Percentiles rank a stretch among this genome's conserved stretches.
These are phyloP conservation scores for Pseudocercospora pini-densiflorae DNA, from an alignment of 2,329 filamentous ascomycete genomes.

Conservation along the genomic window DNA sequence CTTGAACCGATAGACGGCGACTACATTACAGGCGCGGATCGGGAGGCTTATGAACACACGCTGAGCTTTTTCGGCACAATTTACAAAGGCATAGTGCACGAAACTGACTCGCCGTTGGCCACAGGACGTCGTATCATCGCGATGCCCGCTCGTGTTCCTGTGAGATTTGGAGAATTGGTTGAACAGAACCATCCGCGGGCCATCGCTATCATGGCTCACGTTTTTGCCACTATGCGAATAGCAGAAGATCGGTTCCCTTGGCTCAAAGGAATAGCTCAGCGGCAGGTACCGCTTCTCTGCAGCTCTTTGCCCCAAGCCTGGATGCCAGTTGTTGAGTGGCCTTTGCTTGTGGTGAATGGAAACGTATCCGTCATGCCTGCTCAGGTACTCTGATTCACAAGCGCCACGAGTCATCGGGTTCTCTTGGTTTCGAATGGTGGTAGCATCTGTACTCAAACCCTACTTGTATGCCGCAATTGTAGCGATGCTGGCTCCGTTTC, in stretches of 20 bases:
- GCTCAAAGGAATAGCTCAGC: conserved; percentile 32
- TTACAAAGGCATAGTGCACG: conserved; percentile 29
- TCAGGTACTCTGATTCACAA: background rate
- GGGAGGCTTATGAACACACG: conserved; percentile 26
- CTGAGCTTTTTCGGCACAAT: conserved; percentile 33
- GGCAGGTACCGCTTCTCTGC: conserved; percentile 29
- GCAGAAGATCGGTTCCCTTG: conserved; percentile 27
- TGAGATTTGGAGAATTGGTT: conserved; percentile 27
- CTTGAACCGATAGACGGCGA: conserved; percentile 24
- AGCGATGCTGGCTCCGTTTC: too few species aligned
- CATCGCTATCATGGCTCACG: conserved; percentile 30
- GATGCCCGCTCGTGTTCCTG: conserved; percentile 26
- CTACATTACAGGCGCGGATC: conserved; percentile 24
- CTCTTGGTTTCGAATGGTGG: too few species aligned
- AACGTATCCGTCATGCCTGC: background rate
- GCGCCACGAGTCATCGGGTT: too few species aligned
- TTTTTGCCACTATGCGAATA: conserved; percentile 33
- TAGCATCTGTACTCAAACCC: too few species aligned
- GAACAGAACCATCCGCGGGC: conserved; percentile 29
- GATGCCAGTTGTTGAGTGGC: conserved; percentile 29
- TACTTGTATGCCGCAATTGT: too few species aligned
- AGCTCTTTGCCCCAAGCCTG: conserved; percentile 25
- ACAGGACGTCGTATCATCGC: conserved; percentile 31
- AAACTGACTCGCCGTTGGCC: conserved; percentile 24
- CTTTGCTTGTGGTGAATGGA: conserved; percentile 22